These are phyloP conservation scores for Dothistroma pini DNA, from an alignment of 2,329 filamentous ascomycete genomes.

Conservation along the genomic window DNA sequence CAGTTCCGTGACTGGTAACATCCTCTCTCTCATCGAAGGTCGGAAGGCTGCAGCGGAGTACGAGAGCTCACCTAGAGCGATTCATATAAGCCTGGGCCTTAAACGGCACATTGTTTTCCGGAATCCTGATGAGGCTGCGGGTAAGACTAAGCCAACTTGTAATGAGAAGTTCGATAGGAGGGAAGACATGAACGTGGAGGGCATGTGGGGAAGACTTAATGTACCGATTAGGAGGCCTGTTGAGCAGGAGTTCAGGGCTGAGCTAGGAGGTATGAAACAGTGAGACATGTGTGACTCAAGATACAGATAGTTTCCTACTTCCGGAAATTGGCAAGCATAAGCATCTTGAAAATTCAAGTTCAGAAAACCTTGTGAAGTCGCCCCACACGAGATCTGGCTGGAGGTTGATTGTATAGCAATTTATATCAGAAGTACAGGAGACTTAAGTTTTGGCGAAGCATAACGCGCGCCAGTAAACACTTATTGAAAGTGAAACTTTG, in stretches of 20 bases:
- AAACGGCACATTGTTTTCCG: slow-evolving; percentile 20
- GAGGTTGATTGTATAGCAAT: too few species aligned
- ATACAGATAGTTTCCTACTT: too few species aligned
- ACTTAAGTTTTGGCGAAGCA: too few species aligned
- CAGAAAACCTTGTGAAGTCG: too few species aligned
- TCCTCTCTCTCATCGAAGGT: slow-evolving; percentile 45
- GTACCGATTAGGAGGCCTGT: slow-evolving; percentile 2
- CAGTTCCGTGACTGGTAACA: slow-evolving; percentile 52
- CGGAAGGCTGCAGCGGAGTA: slow-evolving; percentile 6
- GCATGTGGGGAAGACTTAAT: slow-evolving; percentile 16
- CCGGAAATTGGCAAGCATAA: too few species aligned
- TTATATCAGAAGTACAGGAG: too few species aligned
- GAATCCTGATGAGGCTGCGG: slow-evolving; percentile 18
- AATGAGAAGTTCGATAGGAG: slow-evolving; percentile 19
- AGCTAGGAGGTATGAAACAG: slow-evolving; percentile 6
- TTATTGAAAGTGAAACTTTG: too few species aligned
- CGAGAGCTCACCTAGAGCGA: slow-evolving; percentile 10
- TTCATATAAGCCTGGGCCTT: slow-evolving; percentile 20
- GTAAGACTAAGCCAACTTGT: slow-evolving; percentile 14
- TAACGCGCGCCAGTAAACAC: too few species aligned
- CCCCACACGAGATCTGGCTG: too few species aligned
- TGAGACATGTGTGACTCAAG: too few species aligned
- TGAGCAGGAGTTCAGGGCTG: slow-evolving; percentile 8
- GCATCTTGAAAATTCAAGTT: too few species aligned
- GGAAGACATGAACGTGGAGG: slow-evolving; percentile 18